A percentile compares a stretch with the other conserved stretches of the same genome.
Evolutionary conservation across 345 rosid species (phyloP).

Genomic region (rapeseed (Brassica napus)): DNA sequence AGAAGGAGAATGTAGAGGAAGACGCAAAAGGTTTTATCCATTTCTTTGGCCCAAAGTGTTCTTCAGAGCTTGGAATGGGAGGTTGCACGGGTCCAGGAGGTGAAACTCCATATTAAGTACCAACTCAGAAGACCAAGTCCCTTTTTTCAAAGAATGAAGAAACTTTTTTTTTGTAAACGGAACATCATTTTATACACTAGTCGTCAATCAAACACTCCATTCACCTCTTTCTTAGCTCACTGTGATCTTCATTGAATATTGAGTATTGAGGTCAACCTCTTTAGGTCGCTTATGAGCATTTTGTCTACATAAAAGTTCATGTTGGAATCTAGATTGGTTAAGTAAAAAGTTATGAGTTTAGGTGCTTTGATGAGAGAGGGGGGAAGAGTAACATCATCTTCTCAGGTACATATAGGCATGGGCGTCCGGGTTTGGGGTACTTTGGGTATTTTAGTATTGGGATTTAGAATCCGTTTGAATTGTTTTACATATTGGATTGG

Average conservation of each 20-base stretch:
- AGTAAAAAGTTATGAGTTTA: not conserved
- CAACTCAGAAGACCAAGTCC: slow-evolving; percentile 6
- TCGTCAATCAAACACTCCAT: not conserved
- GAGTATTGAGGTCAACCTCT: not conserved
- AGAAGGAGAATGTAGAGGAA: not conserved
- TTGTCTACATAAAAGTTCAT: not conserved
- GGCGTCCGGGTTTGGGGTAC: too few relatives aligned
- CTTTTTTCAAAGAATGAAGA: not conserved
- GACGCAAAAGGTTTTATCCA: slow-evolving; percentile 21
- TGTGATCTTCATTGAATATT: slow-evolving; percentile 12
- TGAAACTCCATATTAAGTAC: slow-evolving; percentile 1
- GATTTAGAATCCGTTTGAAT: too few relatives aligned
- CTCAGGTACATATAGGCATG: not conserved
- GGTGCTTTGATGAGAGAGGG: not conserved
- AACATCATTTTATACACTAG: not conserved
- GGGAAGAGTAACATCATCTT: not conserved
- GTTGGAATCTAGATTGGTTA: slow-evolving; percentile 27
- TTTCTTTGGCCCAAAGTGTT: slow-evolving; percentile 35
- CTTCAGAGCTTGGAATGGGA: slow-evolving; percentile 33
- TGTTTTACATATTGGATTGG: too few relatives aligned
- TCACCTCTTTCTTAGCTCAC: slow-evolving; percentile 5
- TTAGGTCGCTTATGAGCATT: not conserved
- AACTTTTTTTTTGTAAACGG: not conserved
- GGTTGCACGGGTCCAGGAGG: slow-evolving; percentile 3
- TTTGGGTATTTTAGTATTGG: too few relatives aligned